Evolutionary conservation across 176 grass and related monocot species (phyloP).

Genomic region (Oryza brachyantha): DNA sequence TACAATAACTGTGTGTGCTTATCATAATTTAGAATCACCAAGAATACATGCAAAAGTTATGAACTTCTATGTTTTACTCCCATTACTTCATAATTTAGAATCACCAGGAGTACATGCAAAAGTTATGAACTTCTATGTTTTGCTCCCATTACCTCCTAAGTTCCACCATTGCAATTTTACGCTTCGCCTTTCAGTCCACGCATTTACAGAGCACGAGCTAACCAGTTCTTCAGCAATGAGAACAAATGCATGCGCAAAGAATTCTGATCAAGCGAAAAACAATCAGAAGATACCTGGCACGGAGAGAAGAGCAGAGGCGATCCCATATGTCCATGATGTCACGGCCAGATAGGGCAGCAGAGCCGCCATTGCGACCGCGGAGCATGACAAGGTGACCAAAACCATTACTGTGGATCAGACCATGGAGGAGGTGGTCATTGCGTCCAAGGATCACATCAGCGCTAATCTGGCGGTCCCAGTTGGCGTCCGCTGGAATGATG

Average conservation of each 20-base stretch:
- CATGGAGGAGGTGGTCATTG: constrained; percentile 74
- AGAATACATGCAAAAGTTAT: not conserved
- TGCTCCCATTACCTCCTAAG: not conserved
- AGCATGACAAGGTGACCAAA: constrained; percentile 82
- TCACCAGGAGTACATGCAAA: not conserved
- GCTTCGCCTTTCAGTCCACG: not conserved
- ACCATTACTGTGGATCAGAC: constrained; percentile 80
- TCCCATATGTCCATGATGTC: constrained; percentile 93
- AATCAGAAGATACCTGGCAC: constrained; percentile 46
- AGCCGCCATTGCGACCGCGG: constrained; percentile 47
- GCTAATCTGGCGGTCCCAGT: constrained; percentile 53
- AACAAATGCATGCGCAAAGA: constrained; percentile 9
- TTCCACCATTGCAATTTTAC: not conserved
- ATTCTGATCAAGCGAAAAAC: not conserved
- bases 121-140: not conserved
- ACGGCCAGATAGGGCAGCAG: constrained; percentile 48
- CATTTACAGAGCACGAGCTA: not conserved
- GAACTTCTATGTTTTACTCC: not conserved
- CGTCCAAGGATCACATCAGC: constrained; percentile 42
- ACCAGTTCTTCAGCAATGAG: not conserved
- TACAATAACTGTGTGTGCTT: not conserved
- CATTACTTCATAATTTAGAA: not conserved
- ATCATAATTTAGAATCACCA: not conserved
- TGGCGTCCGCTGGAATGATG: constrained; percentile 55
- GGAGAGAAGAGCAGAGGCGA: constrained; percentile 76